Percentiles rank a stretch among this genome's conserved stretches.
Evolutionary conservation across 495 filamentous ascomycete genomes (phyloP).

Genomic region (Acidomyces sp.): DNA sequence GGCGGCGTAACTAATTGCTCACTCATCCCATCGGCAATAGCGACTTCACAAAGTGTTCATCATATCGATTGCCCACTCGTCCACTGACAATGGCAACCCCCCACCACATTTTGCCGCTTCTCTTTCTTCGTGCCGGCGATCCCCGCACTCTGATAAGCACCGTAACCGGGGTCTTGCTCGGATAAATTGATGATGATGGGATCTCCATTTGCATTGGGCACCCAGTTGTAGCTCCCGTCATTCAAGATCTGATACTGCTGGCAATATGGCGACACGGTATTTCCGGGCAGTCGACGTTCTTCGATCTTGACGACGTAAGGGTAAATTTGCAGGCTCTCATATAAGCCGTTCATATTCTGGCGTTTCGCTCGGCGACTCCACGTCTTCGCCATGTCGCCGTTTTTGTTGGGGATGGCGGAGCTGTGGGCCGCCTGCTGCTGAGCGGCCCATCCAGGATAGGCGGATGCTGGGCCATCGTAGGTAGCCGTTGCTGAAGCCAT

Average conservation of each 20-base stretch:
- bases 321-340: slow-evolving; percentile 38
- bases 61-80: slow-evolving; percentile 16
- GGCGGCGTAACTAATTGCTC: too few species aligned
- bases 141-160: slow-evolving; percentile 6
- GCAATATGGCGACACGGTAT: slow-evolving; percentile 43
- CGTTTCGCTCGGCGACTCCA: too few species aligned
- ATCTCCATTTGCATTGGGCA: slow-evolving; percentile 29
- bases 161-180: slow-evolving; percentile 38
- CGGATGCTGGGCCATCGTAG: neutral
- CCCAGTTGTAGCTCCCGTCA: slow-evolving; percentile 33
- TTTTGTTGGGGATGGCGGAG: slow-evolving; percentile 7
- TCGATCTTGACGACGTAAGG: slow-evolving; percentile 67
- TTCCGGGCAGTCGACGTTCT: slow-evolving; percentile 49
- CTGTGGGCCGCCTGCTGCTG: neutral
- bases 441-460: neutral
- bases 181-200: slow-evolving; percentile 44
- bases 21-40: too few species aligned
- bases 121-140: neutral
- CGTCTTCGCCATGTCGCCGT: slow-evolving; percentile 1
- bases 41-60: too few species aligned
- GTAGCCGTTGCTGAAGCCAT: slow-evolving; percentile 2
- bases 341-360: neutral
- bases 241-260: slow-evolving; percentile 54
- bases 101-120: slow-evolving; percentile 15
- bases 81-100: slow-evolving; percentile 29